Conservation (phyloP, 768 basidiomycete genomes). For the Psilocybe cyanescens region DNA sequence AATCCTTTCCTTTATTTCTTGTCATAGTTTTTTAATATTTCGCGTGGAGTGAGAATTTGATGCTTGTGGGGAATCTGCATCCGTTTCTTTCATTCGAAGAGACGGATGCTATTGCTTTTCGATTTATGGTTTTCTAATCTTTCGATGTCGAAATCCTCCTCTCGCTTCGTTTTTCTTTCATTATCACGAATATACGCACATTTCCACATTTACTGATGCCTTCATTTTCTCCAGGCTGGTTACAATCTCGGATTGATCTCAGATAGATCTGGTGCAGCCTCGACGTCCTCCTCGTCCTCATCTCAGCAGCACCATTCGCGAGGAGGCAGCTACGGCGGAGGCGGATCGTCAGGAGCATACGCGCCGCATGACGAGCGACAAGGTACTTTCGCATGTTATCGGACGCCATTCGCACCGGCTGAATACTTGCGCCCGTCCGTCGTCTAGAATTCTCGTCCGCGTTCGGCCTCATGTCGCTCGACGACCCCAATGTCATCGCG, state of each 20-base stretch:
- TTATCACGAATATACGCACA: background rate
- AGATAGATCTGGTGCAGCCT: constrained; percentile 20
- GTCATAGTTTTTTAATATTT: no score
- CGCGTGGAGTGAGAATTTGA: no score
- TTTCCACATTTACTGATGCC: background rate
- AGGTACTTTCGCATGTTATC: constrained; percentile 19
- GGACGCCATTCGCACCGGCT: constrained; percentile 11
- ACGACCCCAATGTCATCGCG: constrained; percentile 71
- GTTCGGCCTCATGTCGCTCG: constrained; percentile 78
- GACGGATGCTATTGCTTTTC: no score
- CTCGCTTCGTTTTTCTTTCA: constrained; percentile 1
- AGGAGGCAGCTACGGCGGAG: constrained; percentile 8
- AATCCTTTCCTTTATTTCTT: no score
- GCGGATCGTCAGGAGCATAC: constrained; percentile 2
- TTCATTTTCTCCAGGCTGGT: background rate
- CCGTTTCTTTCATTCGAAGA: no score
- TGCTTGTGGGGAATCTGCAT: no score
- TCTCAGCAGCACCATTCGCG: constrained; percentile 5
- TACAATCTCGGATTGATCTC: constrained; percentile 10
- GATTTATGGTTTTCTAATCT: no score
- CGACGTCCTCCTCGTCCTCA: constrained; percentile 23
- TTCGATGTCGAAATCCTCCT: background rate
- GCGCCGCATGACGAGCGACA: constrained; percentile 24
- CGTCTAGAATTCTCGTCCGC: constrained; percentile 55
- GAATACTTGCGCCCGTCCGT: constrained; percentile 5